Evolutionary conservation across 139 green algal genomes (phyloP), one percentile per base, ranked within the genome.

Genomic region (Deuterostichococcus epilithicus): DNA sequence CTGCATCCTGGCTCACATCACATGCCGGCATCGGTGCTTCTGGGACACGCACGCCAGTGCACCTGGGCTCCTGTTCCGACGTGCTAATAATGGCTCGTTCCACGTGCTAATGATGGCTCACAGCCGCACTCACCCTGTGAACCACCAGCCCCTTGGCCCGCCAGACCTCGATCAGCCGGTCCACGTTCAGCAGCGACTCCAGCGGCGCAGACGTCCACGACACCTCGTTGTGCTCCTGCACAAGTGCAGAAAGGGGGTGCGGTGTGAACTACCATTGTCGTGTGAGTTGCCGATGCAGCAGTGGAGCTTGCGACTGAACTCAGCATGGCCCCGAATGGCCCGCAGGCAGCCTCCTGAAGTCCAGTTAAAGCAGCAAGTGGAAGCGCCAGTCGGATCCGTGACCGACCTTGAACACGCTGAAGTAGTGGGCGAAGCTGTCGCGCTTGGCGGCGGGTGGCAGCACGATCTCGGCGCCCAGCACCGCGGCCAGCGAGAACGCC

Each of bases 401-500:
- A n/a, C n/a, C n/a, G n/a, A 63, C 71, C 38, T 77, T 37, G 71
- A 84, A 67, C 67, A 84, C 76, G 35, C 60, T 84, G 77, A 90
- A 92, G 73, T 90, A 86, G 66, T 87, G 80, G 35, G 70, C 77
- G 76, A 90, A 92, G 1, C 74, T 84, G 42, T 89, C 79, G 34
- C 88, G 81, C 67, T 87, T 83, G 10, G 87, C 79, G 4, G 75
- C 82, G 1, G 86, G 88, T 36, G 88, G 85, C 72, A 92, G 72
- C 69, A 92, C 83, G 0, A 91, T 68, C 68, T 88, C 86, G 35
- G 88, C 86, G 15, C 84, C 85, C 44, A 93, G 74, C 33, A 84
- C 81, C 26, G 86, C 80, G 18, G 81, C 82, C 71, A 93, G 79
- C 22, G 84, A 70, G 37, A 91, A 81, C 1, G 88, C 88, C 26